These are phyloP conservation scores for Aspergillus steynii DNA, from an alignment of 495 filamentous ascomycete genomes.

Conservation along the genomic window DNA sequence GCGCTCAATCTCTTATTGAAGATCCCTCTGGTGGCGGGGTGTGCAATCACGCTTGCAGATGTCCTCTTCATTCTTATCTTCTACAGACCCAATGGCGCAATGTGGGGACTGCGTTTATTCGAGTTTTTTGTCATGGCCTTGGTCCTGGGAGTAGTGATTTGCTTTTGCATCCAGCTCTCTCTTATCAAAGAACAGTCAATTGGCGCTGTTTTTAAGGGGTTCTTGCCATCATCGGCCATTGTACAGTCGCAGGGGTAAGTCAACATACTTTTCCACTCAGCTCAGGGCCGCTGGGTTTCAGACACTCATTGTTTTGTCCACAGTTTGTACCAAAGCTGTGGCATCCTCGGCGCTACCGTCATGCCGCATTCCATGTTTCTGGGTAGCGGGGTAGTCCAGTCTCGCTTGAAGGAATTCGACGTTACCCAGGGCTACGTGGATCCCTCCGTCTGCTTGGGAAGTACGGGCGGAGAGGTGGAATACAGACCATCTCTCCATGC, in stretches of 20 bases:
- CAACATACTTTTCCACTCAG: background rate
- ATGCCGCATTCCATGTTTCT: constrained; percentile 93
- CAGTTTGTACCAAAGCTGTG: constrained; percentile 85
- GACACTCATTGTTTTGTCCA: constrained; percentile 16
- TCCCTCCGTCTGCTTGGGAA: constrained; percentile 36
- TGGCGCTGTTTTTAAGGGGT: constrained; percentile 81
- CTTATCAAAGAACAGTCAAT: constrained; percentile 68
- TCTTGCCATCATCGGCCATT: constrained; percentile 74
- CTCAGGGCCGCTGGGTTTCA: background rate
- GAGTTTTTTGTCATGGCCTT: constrained; percentile 78
- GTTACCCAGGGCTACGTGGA: constrained; percentile 56
- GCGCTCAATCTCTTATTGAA: constrained; percentile 81
- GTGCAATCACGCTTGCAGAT: constrained; percentile 81
- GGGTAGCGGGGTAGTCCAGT: constrained; percentile 84
- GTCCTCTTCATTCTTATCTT: constrained; percentile 85
- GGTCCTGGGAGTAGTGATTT: constrained; percentile 83
- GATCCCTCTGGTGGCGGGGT: constrained; percentile 82
- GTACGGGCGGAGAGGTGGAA: constrained; percentile 50
- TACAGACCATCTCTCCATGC: constrained; percentile 79
- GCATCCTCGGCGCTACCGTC: constrained; percentile 89
- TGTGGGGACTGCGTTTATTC: constrained; percentile 73
- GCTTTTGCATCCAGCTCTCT: constrained; percentile 87
- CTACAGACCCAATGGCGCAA: constrained; percentile 72
- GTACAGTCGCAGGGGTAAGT: constrained; percentile 64
- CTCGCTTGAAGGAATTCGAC: constrained; percentile 80